phyloP scores from a whole-genome alignment of 148 eudicot genomes.

The Camellia granthamiana region DNA sequence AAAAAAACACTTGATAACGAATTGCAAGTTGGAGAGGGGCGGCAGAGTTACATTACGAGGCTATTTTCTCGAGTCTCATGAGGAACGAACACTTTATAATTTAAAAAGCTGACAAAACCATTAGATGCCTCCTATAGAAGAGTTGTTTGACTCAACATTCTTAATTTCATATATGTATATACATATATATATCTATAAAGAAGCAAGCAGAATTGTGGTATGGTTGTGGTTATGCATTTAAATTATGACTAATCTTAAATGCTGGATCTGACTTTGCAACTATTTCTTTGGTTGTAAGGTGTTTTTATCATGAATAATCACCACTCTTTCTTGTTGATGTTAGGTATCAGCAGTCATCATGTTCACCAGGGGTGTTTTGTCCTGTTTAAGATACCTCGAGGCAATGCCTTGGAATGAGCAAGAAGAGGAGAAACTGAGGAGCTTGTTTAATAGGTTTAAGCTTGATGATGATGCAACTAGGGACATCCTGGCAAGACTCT shows the following conservation, averaged over 20 bases:
- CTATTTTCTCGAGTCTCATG: not conserved
- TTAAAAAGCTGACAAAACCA: no score
- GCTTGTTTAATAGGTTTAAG: constrained; percentile 53
- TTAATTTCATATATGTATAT: not conserved
- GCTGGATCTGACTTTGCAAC: not conserved
- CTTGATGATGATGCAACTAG: constrained; percentile 47
- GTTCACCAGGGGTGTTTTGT: constrained; percentile 60
- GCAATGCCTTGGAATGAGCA: constrained; percentile 98
- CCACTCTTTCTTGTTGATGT: constrained; percentile 1
- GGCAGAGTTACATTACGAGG: not conserved
- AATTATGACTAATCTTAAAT: not conserved
- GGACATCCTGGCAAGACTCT: constrained; percentile 69
- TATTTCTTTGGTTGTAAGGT: not conserved
- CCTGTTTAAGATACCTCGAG: constrained; percentile 83
- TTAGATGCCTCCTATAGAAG: not conserved
- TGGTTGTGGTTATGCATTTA: not conserved
- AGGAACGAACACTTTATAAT: not conserved
- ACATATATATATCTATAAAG: not conserved
- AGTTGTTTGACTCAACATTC: not conserved
- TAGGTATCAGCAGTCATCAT: constrained; percentile 82
- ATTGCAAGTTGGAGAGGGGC: no score
- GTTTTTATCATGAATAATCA: not conserved
- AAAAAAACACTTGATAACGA: no score
- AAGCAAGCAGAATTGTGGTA: not conserved
- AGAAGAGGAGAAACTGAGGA: constrained; percentile 87